phyloP scores from a whole-genome alignment of 2,329 filamentous ascomycete species.

The Scedosporium aurantiacum region DNA sequence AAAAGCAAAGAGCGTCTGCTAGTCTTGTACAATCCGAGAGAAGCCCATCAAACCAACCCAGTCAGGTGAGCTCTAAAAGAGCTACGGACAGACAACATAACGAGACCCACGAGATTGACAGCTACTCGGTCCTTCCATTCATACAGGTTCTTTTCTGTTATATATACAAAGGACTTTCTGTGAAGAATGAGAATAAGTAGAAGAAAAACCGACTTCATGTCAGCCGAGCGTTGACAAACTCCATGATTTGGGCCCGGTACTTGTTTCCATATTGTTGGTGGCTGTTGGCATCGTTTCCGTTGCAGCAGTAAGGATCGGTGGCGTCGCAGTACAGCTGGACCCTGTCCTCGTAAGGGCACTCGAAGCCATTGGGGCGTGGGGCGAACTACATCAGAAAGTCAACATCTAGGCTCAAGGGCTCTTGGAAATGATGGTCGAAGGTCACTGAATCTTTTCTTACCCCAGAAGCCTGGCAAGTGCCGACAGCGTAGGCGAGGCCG shows the following conservation, averaged over 20 bases:
- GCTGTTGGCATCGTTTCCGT: conserved; percentile 45
- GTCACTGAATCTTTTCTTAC: conserved; percentile 26
- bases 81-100: not conserved
- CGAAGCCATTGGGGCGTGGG: conserved; percentile 44
- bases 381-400: conserved; percentile 37
- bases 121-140: not conserved
- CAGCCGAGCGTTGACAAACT: conserved; percentile 41
- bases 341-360: conserved; percentile 34
- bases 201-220: not conserved
- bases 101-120: not conserved
- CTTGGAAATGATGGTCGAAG: not conserved
- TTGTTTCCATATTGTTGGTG: conserved; percentile 54
- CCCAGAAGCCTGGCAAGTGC: conserved; percentile 44
- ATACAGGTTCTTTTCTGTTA: not conserved
- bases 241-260: conserved; percentile 47
- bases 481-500: conserved; percentile 48
- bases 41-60: too few species aligned
- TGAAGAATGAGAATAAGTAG: not conserved
- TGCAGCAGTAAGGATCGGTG: conserved; percentile 56
- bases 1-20: too few species aligned
- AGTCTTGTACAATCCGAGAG: too few species aligned
- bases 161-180: not conserved
- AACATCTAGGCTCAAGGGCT: not conserved
- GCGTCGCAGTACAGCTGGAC: conserved; percentile 57
- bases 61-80: too few species aligned